A percentile compares a stretch with the other conserved stretches of the same genome.
Evolutionary conservation across 2,329 filamentous ascomycete genomes (phyloP).

Genomic region (Colletotrichum chrysophilum): DNA sequence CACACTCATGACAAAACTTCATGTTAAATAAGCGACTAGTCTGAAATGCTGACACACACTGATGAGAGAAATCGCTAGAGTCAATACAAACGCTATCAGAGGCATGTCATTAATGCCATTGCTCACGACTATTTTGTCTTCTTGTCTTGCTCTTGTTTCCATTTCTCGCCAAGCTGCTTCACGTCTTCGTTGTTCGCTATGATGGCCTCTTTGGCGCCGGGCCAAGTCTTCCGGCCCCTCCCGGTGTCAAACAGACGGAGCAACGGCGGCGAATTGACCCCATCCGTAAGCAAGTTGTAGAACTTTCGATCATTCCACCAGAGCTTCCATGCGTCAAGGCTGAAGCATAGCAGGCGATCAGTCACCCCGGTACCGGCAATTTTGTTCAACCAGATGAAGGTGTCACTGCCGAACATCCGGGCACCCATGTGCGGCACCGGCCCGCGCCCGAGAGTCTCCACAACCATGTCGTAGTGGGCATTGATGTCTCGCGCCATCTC

Average conservation of each 20-base stretch:
- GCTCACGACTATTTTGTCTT: neutral
- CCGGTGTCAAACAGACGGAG: constrained; percentile 47
- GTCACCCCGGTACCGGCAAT: constrained; percentile 46
- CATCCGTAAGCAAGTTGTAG: constrained; percentile 44
- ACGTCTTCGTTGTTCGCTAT: constrained; percentile 28
- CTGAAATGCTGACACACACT: neutral
- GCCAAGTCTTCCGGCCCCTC: constrained; percentile 42
- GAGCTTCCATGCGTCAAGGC: constrained; percentile 45
- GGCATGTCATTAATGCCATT: neutral
- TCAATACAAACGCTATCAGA: fast-evolving
- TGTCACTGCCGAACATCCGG: constrained; percentile 23
- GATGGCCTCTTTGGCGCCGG: constrained; percentile 38
- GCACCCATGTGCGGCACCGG: constrained; percentile 30
- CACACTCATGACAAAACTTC: too few species aligned
- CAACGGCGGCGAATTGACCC: constrained; percentile 41
- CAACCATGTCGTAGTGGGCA: constrained; percentile 28
- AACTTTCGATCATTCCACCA: constrained; percentile 46
- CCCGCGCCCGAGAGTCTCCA: constrained; percentile 25
- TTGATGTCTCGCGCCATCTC: constrained; percentile 33
- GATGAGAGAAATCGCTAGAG: neutral
- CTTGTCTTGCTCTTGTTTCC: neutral
- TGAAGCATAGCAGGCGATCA: constrained; percentile 42
- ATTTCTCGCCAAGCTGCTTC: constrained; percentile 17
- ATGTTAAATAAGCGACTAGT: neutral
- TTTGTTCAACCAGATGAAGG: constrained; percentile 42